Evolutionary conservation across 2,329 filamentous ascomycete species (phyloP), one percentile per base, ranked within the genome.

Genomic region (Thelonectria olida): DNA sequence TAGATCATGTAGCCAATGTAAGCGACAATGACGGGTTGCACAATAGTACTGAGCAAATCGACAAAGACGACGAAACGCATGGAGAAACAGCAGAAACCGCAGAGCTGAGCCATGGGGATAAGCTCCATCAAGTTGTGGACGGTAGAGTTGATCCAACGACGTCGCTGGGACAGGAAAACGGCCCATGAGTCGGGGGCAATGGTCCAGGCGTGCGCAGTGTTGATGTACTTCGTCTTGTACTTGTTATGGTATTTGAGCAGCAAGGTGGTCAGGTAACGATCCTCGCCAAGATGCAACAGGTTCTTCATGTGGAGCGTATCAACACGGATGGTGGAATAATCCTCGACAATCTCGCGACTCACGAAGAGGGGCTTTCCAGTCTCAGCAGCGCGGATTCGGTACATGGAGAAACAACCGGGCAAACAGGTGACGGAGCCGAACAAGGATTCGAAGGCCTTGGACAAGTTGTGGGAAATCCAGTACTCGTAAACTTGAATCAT

Each of bases 401-500:
- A 99, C 96, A 99, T 99, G 72, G 91, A 93, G 86, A 98, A 99
- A 87, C 96, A 99, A 83, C 96, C 96, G 22, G 96, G 96, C 75
- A 99, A 84, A 85, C 96, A 99, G 51, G 96, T 99, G 70, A 99
- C 95, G 68, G 92, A 97, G 59, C 95, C 96, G 75, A 99, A 99
- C 72, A 99, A 85, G 80, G 92, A 96, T 80, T 98, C 95, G 76
- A 99, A 99, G 12, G 95, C 96, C 81, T 99, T 98, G 70, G 92
- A 90, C 69, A 99, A 81, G 76, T 98, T 97, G 84, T 99, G 95
- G 52, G 95, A 98, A 73, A 99, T 99, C 82, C 94, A 99, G 85
- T 99, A 99, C 79, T 99, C 95, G 84, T 98, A 99, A 31, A 99
- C 95, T 79, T 99, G 96, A 76, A 99, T 99, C 95, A 98, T 98